Conservation (phyloP, 768 basidiomycete species). For the Tulasnella sp. region DNA sequence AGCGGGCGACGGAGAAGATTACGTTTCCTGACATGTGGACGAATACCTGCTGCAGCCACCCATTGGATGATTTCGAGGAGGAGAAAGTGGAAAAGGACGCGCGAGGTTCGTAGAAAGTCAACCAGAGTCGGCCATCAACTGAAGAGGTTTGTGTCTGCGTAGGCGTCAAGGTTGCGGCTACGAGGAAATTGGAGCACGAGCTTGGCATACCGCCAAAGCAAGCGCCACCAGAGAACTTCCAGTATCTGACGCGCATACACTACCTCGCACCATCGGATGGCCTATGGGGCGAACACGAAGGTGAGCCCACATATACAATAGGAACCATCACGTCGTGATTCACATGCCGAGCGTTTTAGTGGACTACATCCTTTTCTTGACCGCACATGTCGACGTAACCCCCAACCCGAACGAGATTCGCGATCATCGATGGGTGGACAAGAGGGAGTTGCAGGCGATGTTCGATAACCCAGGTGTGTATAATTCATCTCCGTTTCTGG, state of each 20-base stretch:
- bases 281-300: conserved; percentile 97
- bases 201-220: conserved; percentile 78
- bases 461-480: conserved; percentile 65
- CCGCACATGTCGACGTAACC: conserved; percentile 71
- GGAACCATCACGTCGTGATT: too few species aligned
- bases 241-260: conserved; percentile 92
- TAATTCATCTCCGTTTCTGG: neutral
- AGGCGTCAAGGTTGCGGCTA: conserved; percentile 84
- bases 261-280: conserved; percentile 91
- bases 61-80: conserved; percentile 80
- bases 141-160: conserved; percentile 21
- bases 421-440: conserved; percentile 83
- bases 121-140: too few species aligned
- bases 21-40: conserved; percentile 99
- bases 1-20: conserved; percentile 95
- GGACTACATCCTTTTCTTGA: conserved; percentile 94
- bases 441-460: conserved; percentile 82
- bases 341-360: conserved; percentile 43
- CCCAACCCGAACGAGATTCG: conserved; percentile 88
- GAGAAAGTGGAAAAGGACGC: conserved; percentile 71
- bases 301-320: too few species aligned
- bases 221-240: conserved; percentile 74
- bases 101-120: conserved; percentile 32
- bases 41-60: conserved; percentile 98
- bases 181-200: conserved; percentile 92